A percentile compares a stretch with the other conserved stretches of the same genome.
These are phyloP conservation scores for Suhomyces vadensis DNA, from an alignment of 805 yeast species.

Conservation along the genomic window DNA sequence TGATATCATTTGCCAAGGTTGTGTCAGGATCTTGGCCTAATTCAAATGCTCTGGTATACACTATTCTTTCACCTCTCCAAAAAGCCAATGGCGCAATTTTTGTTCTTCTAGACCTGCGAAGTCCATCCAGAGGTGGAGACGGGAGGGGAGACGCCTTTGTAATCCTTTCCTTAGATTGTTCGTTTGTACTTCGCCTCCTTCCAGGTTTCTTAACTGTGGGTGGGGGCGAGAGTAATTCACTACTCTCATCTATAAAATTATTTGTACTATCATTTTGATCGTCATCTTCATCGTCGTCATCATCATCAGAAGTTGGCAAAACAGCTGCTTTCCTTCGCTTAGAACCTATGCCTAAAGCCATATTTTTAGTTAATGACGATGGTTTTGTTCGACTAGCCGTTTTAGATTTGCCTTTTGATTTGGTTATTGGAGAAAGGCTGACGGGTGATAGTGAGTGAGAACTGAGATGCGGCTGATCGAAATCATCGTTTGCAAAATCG, in stretches of 20 bases:
- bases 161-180: conserved; percentile 3
- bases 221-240: conserved; percentile 14
- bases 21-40: conserved; percentile 46
- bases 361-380: conserved; percentile 30
- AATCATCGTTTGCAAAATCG: conserved; percentile 7
- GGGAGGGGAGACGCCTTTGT: conserved; percentile 35
- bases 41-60: conserved; percentile 47
- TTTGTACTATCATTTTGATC: conserved; percentile 19
- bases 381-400: not conserved
- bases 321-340: conserved; percentile 8
- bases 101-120: conserved; percentile 66
- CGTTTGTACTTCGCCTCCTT: conserved; percentile 13
- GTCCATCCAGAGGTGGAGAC: conserved; percentile 47
- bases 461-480: not conserved
- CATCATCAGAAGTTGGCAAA: conserved; percentile 17
- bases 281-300: conserved; percentile 31
- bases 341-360: conserved; percentile 30
- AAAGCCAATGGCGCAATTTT: conserved; percentile 72
- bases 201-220: conserved; percentile 15
- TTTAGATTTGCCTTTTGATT: conserved; percentile 6
- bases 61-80: conserved; percentile 80
- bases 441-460: conserved; percentile 17
- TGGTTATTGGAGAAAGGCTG: conserved; percentile 15
- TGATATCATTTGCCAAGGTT: conserved; percentile 32
- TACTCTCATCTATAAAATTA: conserved; percentile 5